Evolutionary conservation across 1,284 basidiomycete genomes (phyloP), one percentile per base, ranked within the genome.

Genomic region (Naganishia liquefaciens): DNA sequence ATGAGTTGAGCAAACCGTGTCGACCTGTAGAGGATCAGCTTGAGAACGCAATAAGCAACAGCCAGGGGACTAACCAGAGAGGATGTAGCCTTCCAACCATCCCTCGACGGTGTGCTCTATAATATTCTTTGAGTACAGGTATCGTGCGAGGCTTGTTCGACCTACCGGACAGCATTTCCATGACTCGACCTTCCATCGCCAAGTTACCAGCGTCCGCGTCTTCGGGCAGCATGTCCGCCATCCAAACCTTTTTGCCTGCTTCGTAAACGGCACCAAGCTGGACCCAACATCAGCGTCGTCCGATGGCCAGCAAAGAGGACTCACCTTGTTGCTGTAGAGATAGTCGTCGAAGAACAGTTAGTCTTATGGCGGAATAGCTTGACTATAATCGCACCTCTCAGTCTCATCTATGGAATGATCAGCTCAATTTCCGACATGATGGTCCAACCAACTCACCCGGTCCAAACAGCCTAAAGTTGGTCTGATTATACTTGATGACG

Each of bases 381-480:
- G 15, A 15, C 11, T 17, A 21, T 19, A 15, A 10, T n/a, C 28
- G n/a, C 28, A 60, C 57, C 57, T 60, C 40, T 60, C 57, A 27
- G 57, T 60, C 21, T 60, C 57, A 50, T 60, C 57, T 60, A 19
- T 33, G 25, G 21, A 1, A 25, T 1, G 46, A 23, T 47, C 46
- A 47, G 42, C 23, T 28, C 30, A n/a, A 13, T 23, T 60, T 25
- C 40, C 25, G 2, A 42, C 21, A 7, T 33, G 10, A 37, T 9
- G 21, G 19, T 17, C 43, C 3, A 47, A 25, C 68, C 50, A 77
- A 72, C 71, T 79, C 76, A 70, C 91, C 90, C 0, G 90, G 90
- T 21, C 87, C 90, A 79, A 91, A 91, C 66, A 91, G 87, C 58
- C 90, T 83, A 81, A 91, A 90, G 0, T 82, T 81, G 25, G 79